A percentile compares a stretch with the other conserved stretches of the same genome.
Evolutionary conservation across 345 rosid genomes (phyloP).

Genomic region (Lepidium didymum): DNA sequence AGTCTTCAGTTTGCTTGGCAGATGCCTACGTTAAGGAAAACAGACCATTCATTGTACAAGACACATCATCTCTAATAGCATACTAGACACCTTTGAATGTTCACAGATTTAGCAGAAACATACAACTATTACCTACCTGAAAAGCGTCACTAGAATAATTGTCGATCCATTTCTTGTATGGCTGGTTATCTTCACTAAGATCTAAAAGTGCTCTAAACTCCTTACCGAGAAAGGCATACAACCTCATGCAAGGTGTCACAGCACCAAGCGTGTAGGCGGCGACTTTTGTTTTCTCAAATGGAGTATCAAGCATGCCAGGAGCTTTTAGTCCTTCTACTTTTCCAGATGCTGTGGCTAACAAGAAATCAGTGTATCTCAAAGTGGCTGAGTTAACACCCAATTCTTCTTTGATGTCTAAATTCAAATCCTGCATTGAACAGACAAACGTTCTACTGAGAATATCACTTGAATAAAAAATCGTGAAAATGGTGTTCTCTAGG

Average conservation of each 20-base stretch:
- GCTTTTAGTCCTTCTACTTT: slow-evolving; percentile 87
- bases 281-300: slow-evolving; percentile 93
- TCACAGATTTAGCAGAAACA: background rate
- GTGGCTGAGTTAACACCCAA: slow-evolving; percentile 56
- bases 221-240: slow-evolving; percentile 79
- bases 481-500: background rate
- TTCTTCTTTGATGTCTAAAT: slow-evolving; percentile 51
- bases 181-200: slow-evolving; percentile 44
- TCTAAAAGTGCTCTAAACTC: slow-evolving; percentile 53
- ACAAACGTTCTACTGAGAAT: background rate
- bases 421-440: slow-evolving; percentile 67
- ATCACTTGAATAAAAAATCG: background rate
- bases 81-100: slow-evolving; percentile 3
- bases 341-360: slow-evolving; percentile 94
- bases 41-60: slow-evolving; percentile 16
- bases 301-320: slow-evolving; percentile 92
- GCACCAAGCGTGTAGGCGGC: slow-evolving; percentile 97
- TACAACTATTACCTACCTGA: slow-evolving; percentile 44
- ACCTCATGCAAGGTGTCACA: slow-evolving; percentile 92
- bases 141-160: slow-evolving; percentile 66
- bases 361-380: slow-evolving; percentile 68
- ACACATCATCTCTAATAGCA: background rate
- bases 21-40: slow-evolving; percentile 57
- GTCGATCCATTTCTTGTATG: slow-evolving; percentile 86
- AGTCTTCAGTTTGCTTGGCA: slow-evolving; percentile 84